A percentile compares a stretch with the other conserved stretches of the same genome.
Conservation (phyloP, 805 yeast species). For the Ogataea paraovalis region DNA sequence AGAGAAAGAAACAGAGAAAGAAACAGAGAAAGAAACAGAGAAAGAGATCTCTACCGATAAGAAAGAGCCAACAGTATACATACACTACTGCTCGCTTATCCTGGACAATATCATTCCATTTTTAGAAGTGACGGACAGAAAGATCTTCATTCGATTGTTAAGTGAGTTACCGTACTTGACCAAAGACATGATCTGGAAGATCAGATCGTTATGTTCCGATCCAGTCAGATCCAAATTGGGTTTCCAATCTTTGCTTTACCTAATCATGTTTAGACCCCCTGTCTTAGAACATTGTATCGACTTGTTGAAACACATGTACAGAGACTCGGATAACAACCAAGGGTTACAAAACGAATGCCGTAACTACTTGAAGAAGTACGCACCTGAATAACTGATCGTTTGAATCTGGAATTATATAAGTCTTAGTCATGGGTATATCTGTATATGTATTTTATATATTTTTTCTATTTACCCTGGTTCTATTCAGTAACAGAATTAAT, state of each 20-base stretch:
- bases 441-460: neutral
- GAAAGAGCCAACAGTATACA: slow-evolving; percentile 39
- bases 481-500: too few relatives aligned
- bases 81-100: slow-evolving; percentile 64
- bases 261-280: slow-evolving; percentile 91
- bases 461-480: neutral
- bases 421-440: neutral
- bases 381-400: slow-evolving; percentile 10
- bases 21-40: neutral
- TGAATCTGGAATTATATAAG: neutral
- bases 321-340: slow-evolving; percentile 38
- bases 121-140: slow-evolving; percentile 75
- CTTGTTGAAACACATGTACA: slow-evolving; percentile 45
- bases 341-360: slow-evolving; percentile 45
- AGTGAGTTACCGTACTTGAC: slow-evolving; percentile 84
- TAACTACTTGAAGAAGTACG: slow-evolving; percentile 45
- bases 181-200: slow-evolving; percentile 53
- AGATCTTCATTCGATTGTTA: slow-evolving; percentile 73
- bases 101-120: slow-evolving; percentile 81
- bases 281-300: slow-evolving; percentile 52
- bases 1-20: neutral
- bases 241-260: slow-evolving; percentile 72
- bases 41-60: slow-evolving; percentile 3
- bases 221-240: slow-evolving; percentile 82
- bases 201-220: slow-evolving; percentile 75